These are phyloP conservation scores for Neurospora sp. DNA, from an alignment of 495 filamentous ascomycete species.

Conservation along the genomic window DNA sequence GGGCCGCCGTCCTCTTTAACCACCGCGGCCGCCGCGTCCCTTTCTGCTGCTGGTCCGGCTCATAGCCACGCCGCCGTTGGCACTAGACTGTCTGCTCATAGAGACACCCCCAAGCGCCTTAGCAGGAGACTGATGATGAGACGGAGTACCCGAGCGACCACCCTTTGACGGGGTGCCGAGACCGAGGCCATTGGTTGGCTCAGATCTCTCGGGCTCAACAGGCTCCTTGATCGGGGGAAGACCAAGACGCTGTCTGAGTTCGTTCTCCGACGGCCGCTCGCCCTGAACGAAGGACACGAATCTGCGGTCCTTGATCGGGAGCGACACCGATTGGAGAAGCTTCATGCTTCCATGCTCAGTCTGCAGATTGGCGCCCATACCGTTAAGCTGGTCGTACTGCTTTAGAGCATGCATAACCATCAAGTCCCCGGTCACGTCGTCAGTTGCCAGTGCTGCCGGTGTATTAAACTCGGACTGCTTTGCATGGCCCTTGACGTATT, in stretches of 20 bases:
- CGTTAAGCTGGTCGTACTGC: constrained; percentile 32
- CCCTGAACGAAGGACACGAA: constrained; percentile 33
- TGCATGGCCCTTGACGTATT: constrained; percentile 38
- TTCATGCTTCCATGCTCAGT: constrained; percentile 32
- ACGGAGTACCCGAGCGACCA: constrained; percentile 19
- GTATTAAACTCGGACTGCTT: constrained; percentile 32
- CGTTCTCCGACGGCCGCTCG: constrained; percentile 32
- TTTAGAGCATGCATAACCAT: constrained; percentile 43
- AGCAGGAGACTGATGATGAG: constrained; percentile 11
- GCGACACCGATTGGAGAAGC: constrained; percentile 32
- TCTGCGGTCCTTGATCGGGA: constrained; percentile 23
- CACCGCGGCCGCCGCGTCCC: constrained; percentile 19
- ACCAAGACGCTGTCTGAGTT: constrained; percentile 30
- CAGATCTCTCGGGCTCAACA: constrained; percentile 17
- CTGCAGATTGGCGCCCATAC: constrained; percentile 33
- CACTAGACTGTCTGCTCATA: constrained; percentile 42
- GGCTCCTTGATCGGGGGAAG: constrained; percentile 24
- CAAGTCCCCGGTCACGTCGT: constrained; percentile 51
- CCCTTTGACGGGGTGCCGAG: constrained; percentile 17
- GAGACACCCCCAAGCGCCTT: constrained; percentile 26
- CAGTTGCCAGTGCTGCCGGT: constrained; percentile 41
- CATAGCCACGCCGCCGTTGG: constrained; percentile 37
- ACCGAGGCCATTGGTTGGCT: background rate
- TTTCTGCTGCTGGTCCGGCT: constrained; percentile 33
- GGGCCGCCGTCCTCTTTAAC: background rate